phyloP scores from a whole-genome alignment of 148 eudicot genomes.

The Nyssa sinensis region DNA sequence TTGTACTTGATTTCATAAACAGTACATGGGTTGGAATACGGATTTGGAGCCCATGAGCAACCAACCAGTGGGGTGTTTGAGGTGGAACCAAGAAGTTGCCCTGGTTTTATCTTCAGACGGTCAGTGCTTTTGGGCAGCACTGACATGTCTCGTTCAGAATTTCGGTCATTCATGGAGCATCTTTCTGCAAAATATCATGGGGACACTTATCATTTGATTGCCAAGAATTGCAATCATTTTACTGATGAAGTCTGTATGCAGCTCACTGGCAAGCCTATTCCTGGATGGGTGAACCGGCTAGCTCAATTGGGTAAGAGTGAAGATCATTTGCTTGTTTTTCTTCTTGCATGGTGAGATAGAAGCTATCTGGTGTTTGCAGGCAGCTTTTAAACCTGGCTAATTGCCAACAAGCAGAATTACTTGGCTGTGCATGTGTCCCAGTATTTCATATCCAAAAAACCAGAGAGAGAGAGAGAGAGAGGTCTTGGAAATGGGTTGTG shows the following conservation, averaged over 20 bases:
- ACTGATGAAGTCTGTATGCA: conserved; percentile 71
- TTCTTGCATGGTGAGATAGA: background rate
- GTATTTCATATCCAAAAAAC: background rate
- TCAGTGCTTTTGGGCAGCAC: conserved; percentile 78
- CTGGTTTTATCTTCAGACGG: conserved; percentile 78
- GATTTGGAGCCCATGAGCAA: conserved; percentile 84
- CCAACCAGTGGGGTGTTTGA: conserved; percentile 88
- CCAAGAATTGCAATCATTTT: conserved; percentile 96
- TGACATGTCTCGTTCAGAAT: conserved; percentile 73
- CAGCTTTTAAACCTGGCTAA: background rate
- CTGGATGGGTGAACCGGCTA: conserved; percentile 94
- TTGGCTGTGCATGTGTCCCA: background rate
- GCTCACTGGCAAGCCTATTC: conserved; percentile 79
- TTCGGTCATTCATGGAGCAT: conserved; percentile 73
- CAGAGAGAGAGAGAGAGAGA: background rate
- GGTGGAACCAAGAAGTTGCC: conserved; percentile 90
- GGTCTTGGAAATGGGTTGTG: background rate
- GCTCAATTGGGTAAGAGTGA: conserved; percentile 68
- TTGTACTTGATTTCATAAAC: conserved; percentile 20
- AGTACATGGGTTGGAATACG: conserved; percentile 86
- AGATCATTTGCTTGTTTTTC: conserved; percentile 10
- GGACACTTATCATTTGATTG: conserved; percentile 83
- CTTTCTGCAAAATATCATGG: conserved; percentile 80
- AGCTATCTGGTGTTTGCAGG: background rate
- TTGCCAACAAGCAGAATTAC: background rate